These are phyloP conservation scores for Pseudevernia furfuracea DNA, from an alignment of 495 filamentous ascomycete species.

Conservation along the genomic window DNA sequence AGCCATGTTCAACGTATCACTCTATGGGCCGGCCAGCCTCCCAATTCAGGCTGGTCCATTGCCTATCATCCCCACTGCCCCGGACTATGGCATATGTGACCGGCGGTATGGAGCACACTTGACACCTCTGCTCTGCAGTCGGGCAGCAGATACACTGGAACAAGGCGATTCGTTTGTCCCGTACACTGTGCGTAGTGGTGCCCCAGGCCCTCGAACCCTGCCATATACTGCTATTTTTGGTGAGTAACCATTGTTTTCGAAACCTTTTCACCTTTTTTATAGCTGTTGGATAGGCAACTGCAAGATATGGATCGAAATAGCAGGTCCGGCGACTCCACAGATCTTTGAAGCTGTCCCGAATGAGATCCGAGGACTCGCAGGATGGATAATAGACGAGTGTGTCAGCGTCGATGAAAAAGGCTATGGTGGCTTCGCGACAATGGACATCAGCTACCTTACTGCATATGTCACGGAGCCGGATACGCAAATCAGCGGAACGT, in stretches of 20 bases:
- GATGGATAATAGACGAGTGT: background rate
- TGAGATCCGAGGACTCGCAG: slow-evolving; percentile 1
- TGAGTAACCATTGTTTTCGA: background rate
- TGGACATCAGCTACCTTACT: background rate
- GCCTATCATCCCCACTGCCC: background rate
- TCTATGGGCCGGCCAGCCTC: background rate
- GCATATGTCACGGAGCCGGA: background rate
- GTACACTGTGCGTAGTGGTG: background rate
- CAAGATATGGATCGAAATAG: slow-evolving; percentile 3
- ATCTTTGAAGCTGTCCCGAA: background rate
- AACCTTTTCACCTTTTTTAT: background rate
- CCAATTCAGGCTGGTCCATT: background rate
- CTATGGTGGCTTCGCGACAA: slow-evolving; percentile 3
- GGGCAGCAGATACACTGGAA: background rate
- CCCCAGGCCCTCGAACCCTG: background rate
- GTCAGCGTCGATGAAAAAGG: background rate
- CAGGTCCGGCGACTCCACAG: background rate
- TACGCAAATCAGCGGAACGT: background rate
- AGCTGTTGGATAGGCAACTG: background rate
- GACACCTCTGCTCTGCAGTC: background rate
- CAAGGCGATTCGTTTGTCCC: background rate
- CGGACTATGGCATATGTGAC: slow-evolving; percentile 1
- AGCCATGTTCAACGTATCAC: background rate
- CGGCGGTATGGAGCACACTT: background rate
- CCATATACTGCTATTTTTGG: background rate